Base-by-base conservation (phyloP, 768 basidiomycete species). In the Lactarius hengduanensis region DNA sequence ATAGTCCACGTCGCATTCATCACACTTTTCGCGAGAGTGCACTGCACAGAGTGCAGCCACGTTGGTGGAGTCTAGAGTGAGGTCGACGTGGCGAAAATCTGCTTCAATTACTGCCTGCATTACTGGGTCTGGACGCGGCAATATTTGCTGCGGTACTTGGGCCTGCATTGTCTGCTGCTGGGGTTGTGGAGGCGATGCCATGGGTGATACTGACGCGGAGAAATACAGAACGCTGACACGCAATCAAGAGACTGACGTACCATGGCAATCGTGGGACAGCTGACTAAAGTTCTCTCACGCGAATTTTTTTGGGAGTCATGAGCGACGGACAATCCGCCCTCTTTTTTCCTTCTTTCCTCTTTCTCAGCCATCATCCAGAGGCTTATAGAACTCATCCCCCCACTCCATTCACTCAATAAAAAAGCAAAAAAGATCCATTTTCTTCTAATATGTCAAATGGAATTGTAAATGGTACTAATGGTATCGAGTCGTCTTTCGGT, bases 371-470 rank as follows among this genome's bases (percentile, higher is more conserved):
- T 74, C 76, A 76, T 73, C 72, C 70, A 71, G 70, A 64, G 76
- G 64, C 72, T 74, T 66, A 72, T 77, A 78, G 76, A 78, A 75
- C 69, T 75, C 70, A 74, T 72, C 61, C 62, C 34, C 62, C 70
- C 70, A 68, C 66, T 71, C 67, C 67, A 69, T 71, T 57, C 74
- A 71, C 70, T 30, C 55, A 32, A 56, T 11, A 47, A 62, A 20
- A 62, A 56, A 66, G 57, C n/a, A 36, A 57, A 69, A 69, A 70
- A 36, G 40, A 55, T 54, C 34, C 32, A 64, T 65, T 75, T 73
- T 71, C 63, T 68, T 75, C n/a, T 82, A 84, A 89, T 91, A 92
- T 92, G 91, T 87, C 90, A 82, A 92, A 92, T 92, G 91, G 89
- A 86, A 85, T 86, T 83, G 86, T 91, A 89, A 91, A 92, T 80